A percentile compares a stretch with the other conserved stretches of the same genome.
Evolutionary conservation across 129 eudicot species (phyloP).

Genomic region (Centella asiatica): DNA sequence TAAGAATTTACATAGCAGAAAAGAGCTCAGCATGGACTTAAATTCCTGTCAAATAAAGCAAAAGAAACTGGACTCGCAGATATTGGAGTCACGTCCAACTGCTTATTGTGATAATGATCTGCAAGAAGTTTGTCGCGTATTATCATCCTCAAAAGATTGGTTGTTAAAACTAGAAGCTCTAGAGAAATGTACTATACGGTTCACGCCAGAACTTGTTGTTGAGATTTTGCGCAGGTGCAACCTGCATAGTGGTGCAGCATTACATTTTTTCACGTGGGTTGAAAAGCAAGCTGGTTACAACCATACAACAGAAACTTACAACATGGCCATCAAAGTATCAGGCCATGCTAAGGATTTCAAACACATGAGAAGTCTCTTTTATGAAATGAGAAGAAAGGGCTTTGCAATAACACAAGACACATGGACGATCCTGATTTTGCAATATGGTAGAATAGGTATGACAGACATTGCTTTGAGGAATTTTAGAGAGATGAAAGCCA

Average conservation of each 20-base stretch:
- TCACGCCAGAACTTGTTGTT: slow-evolving; percentile 56
- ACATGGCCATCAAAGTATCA: slow-evolving; percentile 75
- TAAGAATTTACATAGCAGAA: background rate
- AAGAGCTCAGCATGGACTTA: slow-evolving; percentile 11
- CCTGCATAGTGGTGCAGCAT: slow-evolving; percentile 34
- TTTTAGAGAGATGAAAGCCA: slow-evolving; percentile 65
- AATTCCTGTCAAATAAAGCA: slow-evolving; percentile 13
- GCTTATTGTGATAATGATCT: slow-evolving; percentile 30
- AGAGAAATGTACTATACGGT: slow-evolving; percentile 32
- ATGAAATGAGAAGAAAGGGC: slow-evolving; percentile 67
- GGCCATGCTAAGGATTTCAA: slow-evolving; percentile 81
- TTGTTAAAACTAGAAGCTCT: slow-evolving; percentile 41
- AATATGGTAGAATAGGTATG: slow-evolving; percentile 76
- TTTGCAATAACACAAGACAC: slow-evolving; percentile 58
- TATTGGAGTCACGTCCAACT: slow-evolving; percentile 8
- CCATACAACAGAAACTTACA: slow-evolving; percentile 58
- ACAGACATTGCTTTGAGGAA: slow-evolving; percentile 56
- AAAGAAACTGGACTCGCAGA: slow-evolving; percentile 7
- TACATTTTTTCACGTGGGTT: slow-evolving; percentile 71
- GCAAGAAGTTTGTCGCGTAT: slow-evolving; percentile 35
- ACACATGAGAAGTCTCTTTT: slow-evolving; percentile 59
- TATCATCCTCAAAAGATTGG: slow-evolving; percentile 65
- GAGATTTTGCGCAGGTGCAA: slow-evolving; percentile 42
- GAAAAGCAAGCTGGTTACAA: slow-evolving; percentile 49
- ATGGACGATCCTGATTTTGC: slow-evolving; percentile 82